Percentiles rank a stretch among this genome's conserved stretches.
phyloP scores from a whole-genome alignment of 768 basidiomycete species.

The Russula emetica region DNA sequence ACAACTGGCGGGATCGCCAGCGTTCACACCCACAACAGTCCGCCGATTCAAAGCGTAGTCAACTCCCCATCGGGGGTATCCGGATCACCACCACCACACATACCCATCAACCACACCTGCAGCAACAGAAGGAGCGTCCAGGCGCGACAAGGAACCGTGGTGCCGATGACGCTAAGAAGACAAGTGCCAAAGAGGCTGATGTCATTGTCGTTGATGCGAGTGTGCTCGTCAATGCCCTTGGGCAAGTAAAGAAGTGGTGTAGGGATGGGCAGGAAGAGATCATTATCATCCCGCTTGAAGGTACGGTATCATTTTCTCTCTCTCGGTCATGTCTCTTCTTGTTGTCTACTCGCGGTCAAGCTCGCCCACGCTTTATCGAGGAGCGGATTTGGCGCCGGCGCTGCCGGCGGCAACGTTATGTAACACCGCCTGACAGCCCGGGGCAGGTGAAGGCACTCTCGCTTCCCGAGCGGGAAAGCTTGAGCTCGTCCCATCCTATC shows the following conservation, averaged over 20 bases:
- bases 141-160: constrained; percentile 7
- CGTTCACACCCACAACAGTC: constrained; percentile 17
- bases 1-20: constrained; percentile 26
- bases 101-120: not conserved
- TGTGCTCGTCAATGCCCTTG: constrained; percentile 71
- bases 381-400: constrained; percentile 7
- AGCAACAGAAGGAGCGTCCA: constrained; percentile 14
- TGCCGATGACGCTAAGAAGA: not conserved
- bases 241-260: constrained; percentile 80
- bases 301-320: constrained; percentile 40
- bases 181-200: constrained; percentile 56
- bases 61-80: constrained; percentile 22
- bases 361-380: not conserved
- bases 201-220: constrained; percentile 77
- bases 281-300: constrained; percentile 83
- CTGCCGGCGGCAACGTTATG: not conserved
- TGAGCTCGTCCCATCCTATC: not conserved
- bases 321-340: not conserved
- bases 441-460: not conserved
- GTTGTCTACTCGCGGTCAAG: not conserved
- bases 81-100: constrained; percentile 12
- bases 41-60: constrained; percentile 30
- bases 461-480: not conserved
- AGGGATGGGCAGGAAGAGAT: constrained; percentile 71
- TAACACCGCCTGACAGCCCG: not conserved